Conservation (phyloP, 2,329 filamentous ascomycete genomes). For the Domatiomyces catenatus region DNA sequence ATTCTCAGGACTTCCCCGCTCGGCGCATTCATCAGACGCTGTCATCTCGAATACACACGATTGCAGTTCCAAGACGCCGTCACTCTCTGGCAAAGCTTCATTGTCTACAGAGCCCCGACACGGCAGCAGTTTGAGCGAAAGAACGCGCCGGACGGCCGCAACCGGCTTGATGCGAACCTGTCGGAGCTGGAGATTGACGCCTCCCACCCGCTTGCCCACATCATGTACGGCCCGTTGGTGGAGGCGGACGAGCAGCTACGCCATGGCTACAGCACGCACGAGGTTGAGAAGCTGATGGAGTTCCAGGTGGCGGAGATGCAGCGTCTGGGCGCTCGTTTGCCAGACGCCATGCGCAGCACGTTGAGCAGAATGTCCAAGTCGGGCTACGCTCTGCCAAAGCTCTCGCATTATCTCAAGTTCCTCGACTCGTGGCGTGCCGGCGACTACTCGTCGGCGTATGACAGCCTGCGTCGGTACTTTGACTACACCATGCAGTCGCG, state of each 20-base stretch:
- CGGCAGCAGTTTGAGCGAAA: conserved; percentile 43
- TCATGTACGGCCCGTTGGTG: conserved; percentile 36
- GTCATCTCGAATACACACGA: conserved; percentile 62
- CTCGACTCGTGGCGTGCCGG: conserved; percentile 85
- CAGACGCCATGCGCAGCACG: conserved; percentile 54
- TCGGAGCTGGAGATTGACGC: conserved; percentile 42
- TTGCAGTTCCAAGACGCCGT: conserved; percentile 66
- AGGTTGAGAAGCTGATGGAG: conserved; percentile 66
- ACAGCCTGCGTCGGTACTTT: conserved; percentile 85
- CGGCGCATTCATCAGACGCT: conserved; percentile 62
- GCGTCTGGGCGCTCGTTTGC: conserved; percentile 63
- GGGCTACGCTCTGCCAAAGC: conserved; percentile 13
- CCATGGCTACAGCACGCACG: conserved; percentile 48
- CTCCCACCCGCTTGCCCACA: conserved; percentile 32
- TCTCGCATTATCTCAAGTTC: conserved; percentile 40
- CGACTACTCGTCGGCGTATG: conserved; percentile 78
- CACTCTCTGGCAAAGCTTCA: conserved; percentile 67
- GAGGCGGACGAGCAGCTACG: conserved; percentile 20
- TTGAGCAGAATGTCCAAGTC: conserved; percentile 49
- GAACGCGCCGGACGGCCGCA: conserved; percentile 31
- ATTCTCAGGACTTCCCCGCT: conserved; percentile 63
- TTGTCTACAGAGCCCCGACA: conserved; percentile 65
- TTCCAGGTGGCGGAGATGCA: conserved; percentile 84
- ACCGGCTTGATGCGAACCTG: conserved; percentile 48
- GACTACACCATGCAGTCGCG: conserved; percentile 85